Conservation (phyloP, 1,284 basidiomycete genomes). For the Jaminaea rosea region DNA sequence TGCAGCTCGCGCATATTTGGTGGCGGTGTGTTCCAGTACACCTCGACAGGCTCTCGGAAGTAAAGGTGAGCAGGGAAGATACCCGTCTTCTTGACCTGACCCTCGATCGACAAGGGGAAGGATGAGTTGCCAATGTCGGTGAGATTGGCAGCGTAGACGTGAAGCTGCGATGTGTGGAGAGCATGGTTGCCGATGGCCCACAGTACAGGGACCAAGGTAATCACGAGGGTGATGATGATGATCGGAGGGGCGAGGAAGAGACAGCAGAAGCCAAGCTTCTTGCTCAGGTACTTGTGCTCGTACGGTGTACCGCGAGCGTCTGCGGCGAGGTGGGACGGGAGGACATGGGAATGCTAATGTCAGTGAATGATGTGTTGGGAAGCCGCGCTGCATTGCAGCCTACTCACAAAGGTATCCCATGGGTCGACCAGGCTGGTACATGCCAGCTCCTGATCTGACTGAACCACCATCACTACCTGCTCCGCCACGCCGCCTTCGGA, state of each 20-base stretch:
- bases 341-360: too few species aligned
- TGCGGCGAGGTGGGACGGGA: too few species aligned
- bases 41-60: constrained; percentile 45
- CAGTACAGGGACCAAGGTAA: constrained; percentile 44
- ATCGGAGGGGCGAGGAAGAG: constrained; percentile 31
- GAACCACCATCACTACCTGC: neutral
- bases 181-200: constrained; percentile 46
- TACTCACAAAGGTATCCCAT: constrained; percentile 13
- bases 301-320: constrained; percentile 43
- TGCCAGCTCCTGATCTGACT: neutral
- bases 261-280: constrained; percentile 38
- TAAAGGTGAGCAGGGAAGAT: constrained; percentile 48
- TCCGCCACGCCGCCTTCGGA: neutral
- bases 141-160: constrained; percentile 45
- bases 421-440: constrained; percentile 12
- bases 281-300: constrained; percentile 42
- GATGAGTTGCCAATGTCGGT: constrained; percentile 37
- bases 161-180: constrained; percentile 41
- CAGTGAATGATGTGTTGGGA: too few species aligned
- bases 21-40: constrained; percentile 45
- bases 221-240: constrained; percentile 29
- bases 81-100: constrained; percentile 46
- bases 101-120: constrained; percentile 45
- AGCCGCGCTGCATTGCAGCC: too few species aligned
- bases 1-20: constrained; percentile 35